Evolutionary conservation across 192 early-diverging fungal species (phyloP), one percentile per base, ranked within the genome.

Genomic region (Jimgerdemannia flammicorona): DNA sequence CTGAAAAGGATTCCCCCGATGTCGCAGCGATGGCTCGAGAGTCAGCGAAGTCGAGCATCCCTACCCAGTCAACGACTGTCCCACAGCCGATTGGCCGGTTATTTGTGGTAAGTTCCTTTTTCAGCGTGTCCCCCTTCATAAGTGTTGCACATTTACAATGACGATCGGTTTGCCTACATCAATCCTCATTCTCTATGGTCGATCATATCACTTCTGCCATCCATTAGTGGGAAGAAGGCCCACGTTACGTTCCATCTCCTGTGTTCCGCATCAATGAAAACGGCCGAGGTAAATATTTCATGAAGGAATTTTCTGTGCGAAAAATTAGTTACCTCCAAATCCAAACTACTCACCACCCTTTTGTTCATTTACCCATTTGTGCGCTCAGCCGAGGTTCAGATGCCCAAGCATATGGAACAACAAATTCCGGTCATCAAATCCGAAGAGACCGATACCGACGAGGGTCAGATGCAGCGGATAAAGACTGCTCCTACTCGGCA

Each of bases 1-100:
- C 71, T 17, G 9, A 71, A 44, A 74, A 70, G 39, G 63, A 66
- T 69, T 14, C 66, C 3, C 43, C 70, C 19, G 54, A 44, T 67
- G 70, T 44, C 49, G 49, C 72, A n/a, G 11, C 2, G 14, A 14
- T 6, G 8, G 2, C 14, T 49, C 9, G 43, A 40, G 42, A 17
- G 41, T 14, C 19, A 43, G 11, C 40, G 3, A 69, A 44, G 19
- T 39, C 40, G 41, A 73, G 20, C 40, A 72, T 42, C n/a, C 39
- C 42, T 14, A 14, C 1, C 42, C 68, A 42, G 20, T 19, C 54
- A 66, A 41, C 73, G 20, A 17, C 3, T 42, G 68, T 3, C 18
- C 14, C 49, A 10, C 49, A 59, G 49, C 49, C 6, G 65, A 43
- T 73, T 73, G 29, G 4, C 39, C 72, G 4, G 54, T 3, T 29